These are phyloP conservation scores for Magnaporthiopsis incrustans DNA, from an alignment of 2,329 filamentous ascomycete genomes.

Conservation along the genomic window DNA sequence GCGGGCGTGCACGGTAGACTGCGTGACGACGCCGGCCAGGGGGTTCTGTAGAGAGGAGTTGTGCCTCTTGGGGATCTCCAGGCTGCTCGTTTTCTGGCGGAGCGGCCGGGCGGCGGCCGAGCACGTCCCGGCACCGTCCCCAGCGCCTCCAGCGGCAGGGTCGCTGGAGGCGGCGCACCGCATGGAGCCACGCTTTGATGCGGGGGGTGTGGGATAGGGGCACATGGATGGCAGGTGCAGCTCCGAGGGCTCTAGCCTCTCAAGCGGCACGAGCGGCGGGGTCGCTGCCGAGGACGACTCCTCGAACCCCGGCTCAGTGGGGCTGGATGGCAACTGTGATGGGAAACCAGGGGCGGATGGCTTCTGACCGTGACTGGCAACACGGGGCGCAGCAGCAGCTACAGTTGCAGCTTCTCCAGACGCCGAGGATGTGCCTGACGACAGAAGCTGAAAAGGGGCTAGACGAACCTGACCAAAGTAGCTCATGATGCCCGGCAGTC, in stretches of 20 bases:
- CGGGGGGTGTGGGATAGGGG: conserved; percentile 51
- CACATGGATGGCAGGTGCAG: conserved; percentile 25
- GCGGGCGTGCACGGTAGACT: conserved; percentile 54
- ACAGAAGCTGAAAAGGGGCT: conserved; percentile 55
- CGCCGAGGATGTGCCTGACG: conserved; percentile 29
- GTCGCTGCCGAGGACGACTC: conserved; percentile 15
- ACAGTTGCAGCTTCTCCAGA: conserved; percentile 30
- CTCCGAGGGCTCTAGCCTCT: conserved; percentile 25
- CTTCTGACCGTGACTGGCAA: conserved; percentile 2
- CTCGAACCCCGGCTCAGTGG: conserved; percentile 15
- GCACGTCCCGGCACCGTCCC: conserved; percentile 20
- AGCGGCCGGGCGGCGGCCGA: conserved; percentile 25
- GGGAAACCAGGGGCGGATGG: conserved; percentile 15
- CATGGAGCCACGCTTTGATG: conserved; percentile 39
- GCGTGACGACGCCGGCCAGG: conserved; percentile 56
- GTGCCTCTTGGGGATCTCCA: conserved; percentile 34
- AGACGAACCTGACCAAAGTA: conserved; percentile 99
- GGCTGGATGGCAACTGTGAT: conserved; percentile 16
- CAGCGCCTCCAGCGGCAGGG: conserved; percentile 29
- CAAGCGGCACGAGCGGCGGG: conserved; percentile 29
- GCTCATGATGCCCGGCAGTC: conserved; percentile 90
- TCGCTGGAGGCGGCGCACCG: conserved; percentile 34
- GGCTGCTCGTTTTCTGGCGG: conserved; percentile 36
- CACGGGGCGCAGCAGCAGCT: conserved; percentile 17
- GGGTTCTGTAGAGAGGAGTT: conserved; percentile 44